phyloP scores from a whole-genome alignment of 805 yeast species.

The Candida insectorum region DNA sequence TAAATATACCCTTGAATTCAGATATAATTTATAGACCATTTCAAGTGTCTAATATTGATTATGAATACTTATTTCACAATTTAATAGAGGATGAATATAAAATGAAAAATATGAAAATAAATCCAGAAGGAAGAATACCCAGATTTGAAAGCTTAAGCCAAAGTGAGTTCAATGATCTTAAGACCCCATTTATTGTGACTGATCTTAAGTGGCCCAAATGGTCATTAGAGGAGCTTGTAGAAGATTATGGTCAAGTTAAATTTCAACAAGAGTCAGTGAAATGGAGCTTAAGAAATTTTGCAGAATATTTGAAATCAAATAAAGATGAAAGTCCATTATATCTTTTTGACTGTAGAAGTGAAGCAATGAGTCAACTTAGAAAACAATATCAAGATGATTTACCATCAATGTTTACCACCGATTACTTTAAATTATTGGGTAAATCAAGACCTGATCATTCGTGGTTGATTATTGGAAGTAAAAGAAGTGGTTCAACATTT shows the following conservation, averaged over 20 bases:
- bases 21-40: slow-evolving; percentile 81
- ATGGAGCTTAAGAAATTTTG: slow-evolving; percentile 67
- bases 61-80: slow-evolving; percentile 44
- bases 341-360: slow-evolving; percentile 75
- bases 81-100: slow-evolving; percentile 46
- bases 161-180: slow-evolving; percentile 47
- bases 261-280: slow-evolving; percentile 85
- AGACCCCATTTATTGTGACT: slow-evolving; percentile 64
- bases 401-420: slow-evolving; percentile 56
- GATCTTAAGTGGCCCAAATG: slow-evolving; percentile 61
- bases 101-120: slow-evolving; percentile 21
- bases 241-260: slow-evolving; percentile 53
- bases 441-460: slow-evolving; percentile 80
- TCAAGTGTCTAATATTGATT: slow-evolving; percentile 73
- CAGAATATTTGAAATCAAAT: slow-evolving; percentile 58
- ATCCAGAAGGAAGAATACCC: slow-evolving; percentile 43
- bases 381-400: slow-evolving; percentile 42
- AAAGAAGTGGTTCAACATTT: slow-evolving; percentile 80
- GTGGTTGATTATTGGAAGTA: slow-evolving; percentile 89
- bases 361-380: slow-evolving; percentile 57
- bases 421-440: slow-evolving; percentile 53
- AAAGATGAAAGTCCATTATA: slow-evolving; percentile 82
- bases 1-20: slow-evolving; percentile 53
- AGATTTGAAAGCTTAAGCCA: slow-evolving; percentile 50
- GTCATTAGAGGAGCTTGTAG: slow-evolving; percentile 48